Base-by-base conservation (phyloP, 371 early-diverging fungal species). In the Mortierella sp. region DNA sequence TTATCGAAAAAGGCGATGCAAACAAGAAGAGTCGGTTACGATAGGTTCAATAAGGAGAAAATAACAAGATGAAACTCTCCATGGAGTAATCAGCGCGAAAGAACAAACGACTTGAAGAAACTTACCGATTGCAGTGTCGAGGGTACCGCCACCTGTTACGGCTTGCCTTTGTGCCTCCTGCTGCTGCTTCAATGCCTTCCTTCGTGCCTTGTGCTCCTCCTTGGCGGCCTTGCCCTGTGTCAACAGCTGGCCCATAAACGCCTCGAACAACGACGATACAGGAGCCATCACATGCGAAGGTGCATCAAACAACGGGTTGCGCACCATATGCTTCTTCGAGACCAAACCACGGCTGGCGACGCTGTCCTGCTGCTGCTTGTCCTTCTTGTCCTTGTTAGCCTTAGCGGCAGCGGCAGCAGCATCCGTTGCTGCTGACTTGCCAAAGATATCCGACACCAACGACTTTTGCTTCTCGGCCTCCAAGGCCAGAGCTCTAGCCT, bases 261-360 rank as follows among this genome's bases (percentile, higher is more conserved):
- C 84, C 63, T 83, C 84, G 63, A 64, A 83, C 73, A 83, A 64
- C 31, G 79, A 75, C 26, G 79, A 66, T 29, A 83, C 79, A 2
- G 84, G 84, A 10, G 84, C 84, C 84, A 83, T 78, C 22, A 83
- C 79, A 67, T 83, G 84, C 31, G 84, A 78, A 37, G 84, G 79
- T 45, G 84, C 79, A 64, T 83, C 84, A 40, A 83, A 83, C 73
- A 83, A 41, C 6, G 84, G 84, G 63, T 83, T 78, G 48, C 76
- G 84, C 55, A 73, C 69, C 73, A 73, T 65, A 55, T 83, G 70
- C 79, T 79, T 78, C 76, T 79, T 83, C 22, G 84, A 75, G 31
- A 68, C 70, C 73, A 68, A 29, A 3, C 70, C 67, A 9, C 75
- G 67, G 65, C 41, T 64, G 4, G 75, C 65, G 41, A 16, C 63